Evolutionary conservation across 78 protist species (phyloP).

Genomic region (Anaeramoeba ignava): DNA sequence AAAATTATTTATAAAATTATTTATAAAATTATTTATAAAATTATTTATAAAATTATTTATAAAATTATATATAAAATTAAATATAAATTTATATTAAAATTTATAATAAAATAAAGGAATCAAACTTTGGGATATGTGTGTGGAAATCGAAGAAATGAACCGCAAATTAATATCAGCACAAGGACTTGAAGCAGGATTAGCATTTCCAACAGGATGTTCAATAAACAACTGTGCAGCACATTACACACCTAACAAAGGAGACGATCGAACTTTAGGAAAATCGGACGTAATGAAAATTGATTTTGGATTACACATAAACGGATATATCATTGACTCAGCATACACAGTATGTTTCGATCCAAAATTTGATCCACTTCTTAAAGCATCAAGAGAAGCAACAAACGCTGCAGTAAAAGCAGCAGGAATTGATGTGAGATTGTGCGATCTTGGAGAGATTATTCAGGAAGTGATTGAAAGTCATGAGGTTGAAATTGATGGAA

Average conservation of each 20-base stretch:
- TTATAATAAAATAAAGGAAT: too few species aligned
- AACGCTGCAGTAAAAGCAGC: slow-evolving; percentile 20
- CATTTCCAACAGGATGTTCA: slow-evolving; percentile 68
- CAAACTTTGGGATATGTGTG: slow-evolving; percentile 1
- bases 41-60: too few species aligned
- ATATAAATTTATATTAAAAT: too few species aligned
- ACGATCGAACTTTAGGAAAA: slow-evolving; percentile 74
- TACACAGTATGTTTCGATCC: slow-evolving; percentile 74
- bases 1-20: too few species aligned
- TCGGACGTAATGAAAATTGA: slow-evolving; percentile 91
- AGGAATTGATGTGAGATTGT: slow-evolving; percentile 86
- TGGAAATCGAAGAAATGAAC: neutral
- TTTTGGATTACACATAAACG: slow-evolving; percentile 90
- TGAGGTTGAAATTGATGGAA: slow-evolving; percentile 85
- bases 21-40: too few species aligned
- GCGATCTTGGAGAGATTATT: slow-evolving; percentile 63
- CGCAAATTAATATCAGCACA: neutral
- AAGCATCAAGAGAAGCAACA: slow-evolving; percentile 78
- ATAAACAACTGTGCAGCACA: slow-evolving; percentile 93
- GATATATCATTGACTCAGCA: slow-evolving; percentile 90
- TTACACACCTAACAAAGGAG: slow-evolving; percentile 94
- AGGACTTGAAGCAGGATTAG: slow-evolving; percentile 12
- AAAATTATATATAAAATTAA: too few species aligned
- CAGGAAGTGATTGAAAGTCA: slow-evolving; percentile 93
- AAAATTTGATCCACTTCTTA: slow-evolving; percentile 61